Conservation (phyloP, 495 filamentous ascomycete genomes). For the Penicillium mononematosum region DNA sequence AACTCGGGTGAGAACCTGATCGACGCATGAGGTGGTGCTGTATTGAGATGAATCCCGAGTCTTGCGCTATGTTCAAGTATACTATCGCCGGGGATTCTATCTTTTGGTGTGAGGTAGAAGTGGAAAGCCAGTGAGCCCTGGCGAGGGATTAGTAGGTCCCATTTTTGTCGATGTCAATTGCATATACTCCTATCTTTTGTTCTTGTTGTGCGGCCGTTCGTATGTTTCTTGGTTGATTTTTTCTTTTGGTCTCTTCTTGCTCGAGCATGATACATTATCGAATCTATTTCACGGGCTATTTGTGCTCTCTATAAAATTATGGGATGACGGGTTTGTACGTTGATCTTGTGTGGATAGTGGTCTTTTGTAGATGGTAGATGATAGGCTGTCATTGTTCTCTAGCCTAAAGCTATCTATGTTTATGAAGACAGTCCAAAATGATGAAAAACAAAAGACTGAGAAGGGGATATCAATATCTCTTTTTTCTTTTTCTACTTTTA, state of each 20-base stretch:
- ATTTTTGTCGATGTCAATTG: background rate
- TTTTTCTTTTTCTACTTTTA: background rate
- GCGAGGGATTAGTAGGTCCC: background rate
- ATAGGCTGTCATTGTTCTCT: background rate
- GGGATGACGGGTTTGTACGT: background rate
- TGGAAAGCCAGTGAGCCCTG: background rate
- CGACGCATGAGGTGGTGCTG: slow-evolving; percentile 40
- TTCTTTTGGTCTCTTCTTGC: background rate
- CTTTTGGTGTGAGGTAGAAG: background rate
- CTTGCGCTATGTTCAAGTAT: background rate
- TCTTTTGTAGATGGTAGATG: no score
- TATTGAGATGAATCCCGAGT: background rate
- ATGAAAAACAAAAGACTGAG: background rate
- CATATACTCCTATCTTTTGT: slow-evolving; percentile 9
- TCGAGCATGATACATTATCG: slow-evolving; percentile 5
- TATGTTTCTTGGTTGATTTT: background rate
- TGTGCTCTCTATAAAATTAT: background rate
- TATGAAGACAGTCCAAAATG: background rate
- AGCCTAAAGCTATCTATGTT: background rate
- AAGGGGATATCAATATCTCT: slow-evolving; percentile 3
- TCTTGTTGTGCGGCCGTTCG: background rate
- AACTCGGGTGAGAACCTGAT: slow-evolving; percentile 67
- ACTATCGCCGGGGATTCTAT: background rate
- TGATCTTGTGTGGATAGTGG: background rate
- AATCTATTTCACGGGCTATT: background rate